phyloP scores from a whole-genome alignment of 2,329 filamentous ascomycete species.

The Penicillium griseofulvum region DNA sequence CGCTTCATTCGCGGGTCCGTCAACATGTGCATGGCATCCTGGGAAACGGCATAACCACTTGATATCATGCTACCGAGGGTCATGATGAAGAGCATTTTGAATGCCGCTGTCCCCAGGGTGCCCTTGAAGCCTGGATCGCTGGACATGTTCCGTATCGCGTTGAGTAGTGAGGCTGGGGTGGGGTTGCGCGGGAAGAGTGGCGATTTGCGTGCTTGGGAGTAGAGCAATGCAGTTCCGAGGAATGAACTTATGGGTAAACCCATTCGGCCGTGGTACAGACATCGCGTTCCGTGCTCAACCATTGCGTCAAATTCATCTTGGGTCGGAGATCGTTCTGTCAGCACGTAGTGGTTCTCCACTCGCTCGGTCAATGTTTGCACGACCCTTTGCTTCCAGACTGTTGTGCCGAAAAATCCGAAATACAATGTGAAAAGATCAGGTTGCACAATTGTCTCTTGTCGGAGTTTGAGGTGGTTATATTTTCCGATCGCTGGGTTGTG shows the following conservation, averaged over 20 bases:
- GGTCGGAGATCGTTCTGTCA: constrained; percentile 28
- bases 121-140: background rate
- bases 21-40: constrained; percentile 12
- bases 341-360: constrained; percentile 21
- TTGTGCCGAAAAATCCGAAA: constrained; percentile 27
- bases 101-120: background rate
- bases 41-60: constrained; percentile 9
- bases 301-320: constrained; percentile 38
- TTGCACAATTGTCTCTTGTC: constrained; percentile 24
- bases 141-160: constrained; percentile 2
- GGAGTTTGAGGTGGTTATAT: constrained; percentile 19
- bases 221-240: constrained; percentile 9
- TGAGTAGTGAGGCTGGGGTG: constrained; percentile 5
- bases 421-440: constrained; percentile 29
- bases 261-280: constrained; percentile 21
- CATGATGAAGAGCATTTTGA: constrained; percentile 19
- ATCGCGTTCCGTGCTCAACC: constrained; percentile 19
- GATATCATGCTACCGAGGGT: constrained; percentile 4
- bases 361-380: constrained; percentile 9
- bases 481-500: constrained; percentile 14
- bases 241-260: constrained; percentile 21
- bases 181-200: constrained; percentile 8
- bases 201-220: constrained; percentile 11
- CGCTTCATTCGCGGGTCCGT: constrained; percentile 25
- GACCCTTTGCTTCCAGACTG: constrained; percentile 18